phyloP scores from a whole-genome alignment of 2,329 filamentous ascomycete species.

The Fusarium devonianum region DNA sequence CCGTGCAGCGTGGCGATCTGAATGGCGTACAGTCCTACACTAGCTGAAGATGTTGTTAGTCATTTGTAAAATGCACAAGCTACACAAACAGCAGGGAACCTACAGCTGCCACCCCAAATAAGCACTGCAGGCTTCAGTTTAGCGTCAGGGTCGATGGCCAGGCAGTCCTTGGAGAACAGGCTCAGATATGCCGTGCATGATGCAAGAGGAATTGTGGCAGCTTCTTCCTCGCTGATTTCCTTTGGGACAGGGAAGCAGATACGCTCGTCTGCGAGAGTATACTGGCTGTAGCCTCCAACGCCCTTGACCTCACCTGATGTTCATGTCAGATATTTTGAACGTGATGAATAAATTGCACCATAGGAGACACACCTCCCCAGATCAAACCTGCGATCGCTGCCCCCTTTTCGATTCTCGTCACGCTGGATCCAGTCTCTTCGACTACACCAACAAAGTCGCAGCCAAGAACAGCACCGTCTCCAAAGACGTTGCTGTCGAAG shows the following conservation, averaged over 20 bases:
- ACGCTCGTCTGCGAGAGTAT: constrained; percentile 49
- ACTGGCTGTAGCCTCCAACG: constrained; percentile 49
- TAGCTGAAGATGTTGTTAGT: constrained; percentile 35
- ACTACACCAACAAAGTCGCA: constrained; percentile 48
- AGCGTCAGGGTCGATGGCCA: constrained; percentile 40
- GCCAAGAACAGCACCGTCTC: constrained; percentile 46
- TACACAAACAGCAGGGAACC: constrained; percentile 3
- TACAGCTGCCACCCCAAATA: constrained; percentile 53
- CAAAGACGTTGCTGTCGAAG: constrained; percentile 48
- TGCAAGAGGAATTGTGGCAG: constrained; percentile 49
- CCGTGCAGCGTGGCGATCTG: constrained; percentile 44
- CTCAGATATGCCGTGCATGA: constrained; percentile 48
- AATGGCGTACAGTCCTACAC: constrained; percentile 47
- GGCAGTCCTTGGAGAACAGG: constrained; percentile 45
- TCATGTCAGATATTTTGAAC: neutral
- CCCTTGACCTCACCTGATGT: constrained; percentile 32
- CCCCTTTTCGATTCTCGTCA: constrained; percentile 17
- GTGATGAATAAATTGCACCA: too few species aligned
- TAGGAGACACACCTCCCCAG: constrained; percentile 34
- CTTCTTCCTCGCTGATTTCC: constrained; percentile 39
- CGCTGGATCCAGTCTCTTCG: constrained; percentile 37
- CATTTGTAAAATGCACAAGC: neutral
- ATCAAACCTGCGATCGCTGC: constrained; percentile 33
- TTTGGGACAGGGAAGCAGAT: constrained; percentile 49
- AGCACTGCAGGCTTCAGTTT: constrained; percentile 37